Evolutionary conservation across 306 rosid species (phyloP), one percentile per base, ranked within the genome.

Genomic region (Castanea sativa): DNA sequence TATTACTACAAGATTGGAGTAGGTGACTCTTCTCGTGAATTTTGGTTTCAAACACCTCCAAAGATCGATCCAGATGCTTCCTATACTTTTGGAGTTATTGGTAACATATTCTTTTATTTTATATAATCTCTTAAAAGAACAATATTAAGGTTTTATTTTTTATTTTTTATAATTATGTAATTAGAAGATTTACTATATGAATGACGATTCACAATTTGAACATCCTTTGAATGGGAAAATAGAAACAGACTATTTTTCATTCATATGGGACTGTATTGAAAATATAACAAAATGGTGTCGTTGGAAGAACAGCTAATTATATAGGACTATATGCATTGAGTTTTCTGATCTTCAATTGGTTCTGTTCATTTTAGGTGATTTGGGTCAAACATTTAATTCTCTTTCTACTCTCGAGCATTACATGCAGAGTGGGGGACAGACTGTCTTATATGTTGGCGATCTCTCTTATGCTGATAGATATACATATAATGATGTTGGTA

Each of bases 381-480:
- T 96, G 96, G 99, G 99, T 56, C 99, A 93, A 88, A 96, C 99
- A 6, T 90, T 81, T 77, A 96, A 96, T 87, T 96, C 99, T 60
- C 91, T 91, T 74, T 91, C 98, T 71, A 96, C 99, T 73, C 94
- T 96, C 73, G 86, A 96, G 74, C 99, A 93, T 81, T 93, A 90
- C 83, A 86, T 93, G 79, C 83, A 89, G 83, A 93, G 98, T 89
- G 93, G 89, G 81, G 99, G 91, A 29, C 87, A 93, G 82, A 55
- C 97, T 69, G 96, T 93, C 56, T 80, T 96, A 78, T 96, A 85
- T 80, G 72, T 96, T 75, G 99, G 99, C 76, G 99, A 96, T 89
- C 93, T 96, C 75, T 80, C 97, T 81, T 96, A 96, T 32, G 99
- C 99, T 57, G 98, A 93, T 85, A 89, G 97, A 84, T 93, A 96